These are phyloP conservation scores for Clathrus columnatus DNA, from an alignment of 768 basidiomycete genomes.

Conservation along the genomic window DNA sequence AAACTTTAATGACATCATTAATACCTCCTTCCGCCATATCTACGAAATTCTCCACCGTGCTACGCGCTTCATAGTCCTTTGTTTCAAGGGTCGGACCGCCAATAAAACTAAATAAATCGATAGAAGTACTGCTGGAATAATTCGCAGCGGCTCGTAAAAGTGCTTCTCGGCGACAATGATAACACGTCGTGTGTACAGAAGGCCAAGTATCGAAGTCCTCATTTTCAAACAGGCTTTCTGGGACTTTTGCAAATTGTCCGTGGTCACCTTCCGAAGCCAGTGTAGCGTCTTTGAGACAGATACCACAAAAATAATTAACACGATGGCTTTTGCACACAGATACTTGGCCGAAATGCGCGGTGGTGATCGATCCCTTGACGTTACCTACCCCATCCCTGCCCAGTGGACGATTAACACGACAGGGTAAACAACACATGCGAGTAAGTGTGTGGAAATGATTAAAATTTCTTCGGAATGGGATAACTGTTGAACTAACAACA, in stretches of 20 bases:
- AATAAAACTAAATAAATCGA: constrained; percentile 3
- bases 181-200: constrained; percentile 57
- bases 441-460: constrained; percentile 5
- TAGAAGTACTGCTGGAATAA: not conserved
- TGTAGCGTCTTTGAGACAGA: constrained; percentile 61
- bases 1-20: constrained; percentile 47
- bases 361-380: constrained; percentile 38
- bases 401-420: constrained; percentile 57
- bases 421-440: constrained; percentile 43
- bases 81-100: constrained; percentile 9
- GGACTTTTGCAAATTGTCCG: constrained; percentile 31
- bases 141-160: constrained; percentile 38
- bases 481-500: constrained; percentile 3
- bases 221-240: constrained; percentile 42
- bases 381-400: constrained; percentile 39
- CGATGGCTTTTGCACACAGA: constrained; percentile 58
- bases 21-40: constrained; percentile 67
- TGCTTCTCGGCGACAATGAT: constrained; percentile 55
- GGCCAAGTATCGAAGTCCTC: constrained; percentile 67
- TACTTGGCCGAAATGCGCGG: constrained; percentile 38
- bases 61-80: constrained; percentile 59
- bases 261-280: constrained; percentile 26
- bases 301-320: constrained; percentile 47
- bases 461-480: not conserved
- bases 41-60: constrained; percentile 60